Percentiles rank a stretch among this genome's conserved stretches.
Conservation (phyloP, 371 early-diverging fungal genomes). For the Blakeslea trispora region DNA sequence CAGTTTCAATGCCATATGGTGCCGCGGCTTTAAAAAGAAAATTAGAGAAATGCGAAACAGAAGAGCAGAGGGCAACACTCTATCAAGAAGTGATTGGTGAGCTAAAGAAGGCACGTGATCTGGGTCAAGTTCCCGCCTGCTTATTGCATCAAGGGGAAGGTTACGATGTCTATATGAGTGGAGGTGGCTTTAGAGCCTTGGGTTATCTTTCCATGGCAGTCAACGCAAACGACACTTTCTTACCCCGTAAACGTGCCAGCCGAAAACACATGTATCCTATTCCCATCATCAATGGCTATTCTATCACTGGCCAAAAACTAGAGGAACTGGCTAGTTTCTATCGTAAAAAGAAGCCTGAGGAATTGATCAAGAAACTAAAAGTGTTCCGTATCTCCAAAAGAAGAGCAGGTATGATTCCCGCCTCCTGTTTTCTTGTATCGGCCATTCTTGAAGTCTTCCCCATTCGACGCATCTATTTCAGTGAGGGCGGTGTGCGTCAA, state of each 20-base stretch:
- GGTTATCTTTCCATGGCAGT: constrained; percentile 63
- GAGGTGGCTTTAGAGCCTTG: constrained; percentile 63
- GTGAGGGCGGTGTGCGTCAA: constrained; percentile 67
- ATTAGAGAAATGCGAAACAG: constrained; percentile 32
- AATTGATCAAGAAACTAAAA: constrained; percentile 36
- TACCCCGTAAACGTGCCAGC: constrained; percentile 15
- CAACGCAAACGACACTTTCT: constrained; percentile 11
- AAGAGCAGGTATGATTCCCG: constrained; percentile 62
- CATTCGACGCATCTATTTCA: constrained; percentile 52
- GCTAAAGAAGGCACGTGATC: constrained; percentile 26
- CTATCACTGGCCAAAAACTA: constrained; percentile 44
- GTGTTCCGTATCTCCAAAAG: constrained; percentile 62
- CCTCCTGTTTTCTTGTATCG: constrained; percentile 57
- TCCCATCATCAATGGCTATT: constrained; percentile 64
- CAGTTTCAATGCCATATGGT: constrained; percentile 67
- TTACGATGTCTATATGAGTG: constrained; percentile 58
- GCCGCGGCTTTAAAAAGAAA: constrained; percentile 56
- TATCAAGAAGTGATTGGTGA: constrained; percentile 43
- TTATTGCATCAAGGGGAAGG: constrained; percentile 38
- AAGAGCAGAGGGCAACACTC: constrained; percentile 35
- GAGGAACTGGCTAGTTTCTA: constrained; percentile 38
- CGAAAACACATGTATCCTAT: constrained; percentile 52
- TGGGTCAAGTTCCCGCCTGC: constrained; percentile 38
- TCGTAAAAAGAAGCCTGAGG: constrained; percentile 31
- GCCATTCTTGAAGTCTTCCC: constrained; percentile 55